Conservation (phyloP, 352 stramenopile species). For the Hyaloperonospora arabidopsidis region DNA sequence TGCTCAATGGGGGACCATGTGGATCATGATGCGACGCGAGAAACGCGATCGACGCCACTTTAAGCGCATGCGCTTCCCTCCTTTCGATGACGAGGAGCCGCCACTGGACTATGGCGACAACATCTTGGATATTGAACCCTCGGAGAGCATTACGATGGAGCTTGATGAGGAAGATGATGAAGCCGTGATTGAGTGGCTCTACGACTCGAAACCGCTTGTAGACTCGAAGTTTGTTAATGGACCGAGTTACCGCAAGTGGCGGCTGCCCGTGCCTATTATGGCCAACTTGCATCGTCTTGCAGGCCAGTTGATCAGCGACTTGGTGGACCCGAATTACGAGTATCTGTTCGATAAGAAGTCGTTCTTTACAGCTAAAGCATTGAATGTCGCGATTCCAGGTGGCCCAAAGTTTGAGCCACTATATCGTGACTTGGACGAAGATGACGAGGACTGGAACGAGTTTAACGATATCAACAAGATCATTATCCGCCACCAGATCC, state of each 20-base stretch:
- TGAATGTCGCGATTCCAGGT: slow-evolving; percentile 98
- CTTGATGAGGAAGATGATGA: slow-evolving; percentile 92
- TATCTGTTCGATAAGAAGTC: slow-evolving; percentile 93
- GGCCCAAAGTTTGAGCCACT: slow-evolving; percentile 99
- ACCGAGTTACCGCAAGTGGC: slow-evolving; percentile 95
- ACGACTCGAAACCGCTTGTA: slow-evolving; percentile 92
- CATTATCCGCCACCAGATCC: slow-evolving; percentile 98
- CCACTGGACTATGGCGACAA: slow-evolving; percentile 95
- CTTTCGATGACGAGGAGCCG: slow-evolving; percentile 99
- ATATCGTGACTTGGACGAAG: slow-evolving; percentile 95
- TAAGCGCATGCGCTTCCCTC: slow-evolving; percentile 99
- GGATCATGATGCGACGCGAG: slow-evolving; percentile 99
- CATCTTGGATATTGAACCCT: slow-evolving; percentile 94
- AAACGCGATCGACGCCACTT: slow-evolving; percentile 99
- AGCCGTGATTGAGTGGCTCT: slow-evolving; percentile 96
- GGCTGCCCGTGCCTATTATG: slow-evolving; percentile 96
- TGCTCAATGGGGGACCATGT: slow-evolving; percentile 99
- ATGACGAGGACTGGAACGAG: slow-evolving; percentile 99
- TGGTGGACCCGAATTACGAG: slow-evolving; percentile 95
- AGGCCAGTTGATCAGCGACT: slow-evolving; percentile 93
- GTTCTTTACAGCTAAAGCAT: slow-evolving; percentile 99
- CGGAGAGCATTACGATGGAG: slow-evolving; percentile 96
- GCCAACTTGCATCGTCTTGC: slow-evolving; percentile 96
- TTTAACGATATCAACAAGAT: slow-evolving; percentile 99
- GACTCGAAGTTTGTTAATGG: slow-evolving; percentile 95